Percentiles rank a stretch among this genome's conserved stretches.
Evolutionary conservation across 1,284 basidiomycete species (phyloP).

Genomic region (Pyrrhoderma noxium): DNA sequence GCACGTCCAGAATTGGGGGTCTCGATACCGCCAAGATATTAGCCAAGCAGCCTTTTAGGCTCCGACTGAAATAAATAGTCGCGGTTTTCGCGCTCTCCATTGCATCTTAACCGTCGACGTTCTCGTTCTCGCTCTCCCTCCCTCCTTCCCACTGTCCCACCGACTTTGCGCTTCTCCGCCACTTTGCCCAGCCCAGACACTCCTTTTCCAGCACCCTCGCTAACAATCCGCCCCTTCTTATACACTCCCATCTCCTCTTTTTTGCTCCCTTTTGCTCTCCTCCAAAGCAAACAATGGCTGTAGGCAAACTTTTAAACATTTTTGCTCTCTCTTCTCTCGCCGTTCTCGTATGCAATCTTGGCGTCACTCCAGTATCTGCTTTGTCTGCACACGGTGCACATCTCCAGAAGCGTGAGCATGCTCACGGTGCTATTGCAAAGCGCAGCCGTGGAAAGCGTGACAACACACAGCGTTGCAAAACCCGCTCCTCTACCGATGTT

Average conservation of each 20-base stretch:
- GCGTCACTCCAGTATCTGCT: conserved; percentile 40
- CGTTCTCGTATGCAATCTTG: conserved; percentile 45
- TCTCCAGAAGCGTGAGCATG: conserved; percentile 29
- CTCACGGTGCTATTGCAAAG: conserved; percentile 41
- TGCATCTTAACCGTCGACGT: conserved; percentile 16
- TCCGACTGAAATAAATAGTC: background rate
- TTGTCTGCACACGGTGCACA: conserved; percentile 37
- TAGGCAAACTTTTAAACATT: conserved; percentile 46
- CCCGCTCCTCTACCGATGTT: conserved; percentile 27
- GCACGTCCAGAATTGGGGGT: too few relatives aligned
- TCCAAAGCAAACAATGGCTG: conserved; percentile 39
- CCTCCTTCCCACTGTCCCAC: conserved; percentile 17
- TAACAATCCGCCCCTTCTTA: background rate
- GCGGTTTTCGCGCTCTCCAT: background rate
- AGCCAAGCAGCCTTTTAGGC: background rate
- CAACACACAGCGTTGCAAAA: conserved; percentile 42
- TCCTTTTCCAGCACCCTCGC: conserved; percentile 26
- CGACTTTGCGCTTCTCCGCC: background rate
- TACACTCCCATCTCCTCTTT: conserved; percentile 9
- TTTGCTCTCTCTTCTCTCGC: conserved; percentile 51
- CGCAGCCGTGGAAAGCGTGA: conserved; percentile 27
- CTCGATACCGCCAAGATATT: too few relatives aligned
- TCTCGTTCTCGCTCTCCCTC: conserved; percentile 21
- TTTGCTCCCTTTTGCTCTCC: conserved; percentile 20
- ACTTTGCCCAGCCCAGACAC: conserved; percentile 23